Percentiles rank a stretch among this genome's conserved stretches.
phyloP scores from a whole-genome alignment of 768 basidiomycete species.

The Candolleomyces eurysporus region DNA sequence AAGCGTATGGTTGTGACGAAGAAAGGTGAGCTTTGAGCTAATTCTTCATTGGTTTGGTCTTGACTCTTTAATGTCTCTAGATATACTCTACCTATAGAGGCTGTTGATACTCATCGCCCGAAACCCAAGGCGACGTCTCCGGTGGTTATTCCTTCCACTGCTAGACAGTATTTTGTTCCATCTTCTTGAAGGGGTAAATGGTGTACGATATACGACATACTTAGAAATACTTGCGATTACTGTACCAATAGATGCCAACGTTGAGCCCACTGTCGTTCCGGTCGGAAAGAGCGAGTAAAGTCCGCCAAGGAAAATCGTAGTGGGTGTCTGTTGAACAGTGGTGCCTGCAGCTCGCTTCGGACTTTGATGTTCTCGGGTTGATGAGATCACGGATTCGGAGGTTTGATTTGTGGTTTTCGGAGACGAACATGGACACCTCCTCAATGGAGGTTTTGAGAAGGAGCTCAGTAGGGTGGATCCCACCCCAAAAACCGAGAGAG shows the following conservation, averaged over 20 bases:
- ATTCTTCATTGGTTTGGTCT: background rate
- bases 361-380: background rate
- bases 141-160: slow-evolving; percentile 29
- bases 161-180: slow-evolving; percentile 44
- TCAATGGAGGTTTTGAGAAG: background rate
- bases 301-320: background rate
- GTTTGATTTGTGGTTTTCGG: background rate
- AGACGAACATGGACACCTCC: background rate
- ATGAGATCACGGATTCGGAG: slow-evolving; percentile 1
- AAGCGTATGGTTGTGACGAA: slow-evolving; percentile 98
- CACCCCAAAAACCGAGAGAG: background rate
- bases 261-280: too few species aligned
- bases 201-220: too few species aligned
- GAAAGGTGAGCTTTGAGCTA: slow-evolving; percentile 58
- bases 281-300: too few species aligned
- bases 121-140: slow-evolving; percentile 47
- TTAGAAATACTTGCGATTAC: background rate
- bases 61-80: slow-evolving; percentile 32
- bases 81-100: slow-evolving; percentile 85
- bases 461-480: background rate
- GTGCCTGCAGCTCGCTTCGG: background rate
- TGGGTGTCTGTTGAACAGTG: background rate
- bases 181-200: too few species aligned
- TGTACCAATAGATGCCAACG: too few species aligned
- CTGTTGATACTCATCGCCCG: slow-evolving; percentile 90